These are phyloP conservation scores for Fusarium tuaranense DNA, from an alignment of 2,329 filamentous ascomycete species.

Conservation along the genomic window DNA sequence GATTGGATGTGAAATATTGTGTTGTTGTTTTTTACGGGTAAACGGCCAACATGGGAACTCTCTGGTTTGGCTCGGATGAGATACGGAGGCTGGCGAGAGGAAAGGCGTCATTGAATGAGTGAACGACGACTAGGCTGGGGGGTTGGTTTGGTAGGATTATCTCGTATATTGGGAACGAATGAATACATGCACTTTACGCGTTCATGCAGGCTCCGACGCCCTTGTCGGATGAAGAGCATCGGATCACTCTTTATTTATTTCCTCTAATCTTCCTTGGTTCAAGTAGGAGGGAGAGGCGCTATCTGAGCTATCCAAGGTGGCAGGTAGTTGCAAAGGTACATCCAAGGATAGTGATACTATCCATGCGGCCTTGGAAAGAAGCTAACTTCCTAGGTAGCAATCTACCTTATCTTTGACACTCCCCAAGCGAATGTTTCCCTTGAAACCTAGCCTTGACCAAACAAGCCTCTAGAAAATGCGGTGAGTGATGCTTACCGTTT, in stretches of 20 bases:
- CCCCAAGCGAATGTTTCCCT: neutral
- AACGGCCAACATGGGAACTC: neutral
- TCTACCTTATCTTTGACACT: neutral
- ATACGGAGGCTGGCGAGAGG: neutral
- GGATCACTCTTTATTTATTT: too few relatives aligned
- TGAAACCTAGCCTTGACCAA: neutral
- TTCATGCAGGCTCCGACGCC: neutral
- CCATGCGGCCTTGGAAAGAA: neutral
- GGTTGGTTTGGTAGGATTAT: slow-evolving; percentile 1
- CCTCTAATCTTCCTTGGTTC: neutral
- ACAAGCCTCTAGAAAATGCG: neutral
- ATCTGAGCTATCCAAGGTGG: neutral
- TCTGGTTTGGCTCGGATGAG: neutral
- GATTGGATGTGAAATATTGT: slow-evolving; percentile 11
- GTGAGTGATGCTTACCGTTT: neutral
- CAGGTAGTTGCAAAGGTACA: neutral
- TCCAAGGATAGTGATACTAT: neutral
- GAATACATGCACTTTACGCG: slow-evolving; percentile 20
- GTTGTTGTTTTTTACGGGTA: neutral
- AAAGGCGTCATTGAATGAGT: slow-evolving; percentile 26
- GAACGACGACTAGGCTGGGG: slow-evolving; percentile 4
- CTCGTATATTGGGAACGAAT: slow-evolving; percentile 21
- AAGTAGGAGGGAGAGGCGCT: neutral
- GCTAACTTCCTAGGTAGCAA: neutral
- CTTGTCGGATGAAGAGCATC: neutral